phyloP scores from a whole-genome alignment of 1,284 basidiomycete species.

The Bondarzewia mesenterica region DNA sequence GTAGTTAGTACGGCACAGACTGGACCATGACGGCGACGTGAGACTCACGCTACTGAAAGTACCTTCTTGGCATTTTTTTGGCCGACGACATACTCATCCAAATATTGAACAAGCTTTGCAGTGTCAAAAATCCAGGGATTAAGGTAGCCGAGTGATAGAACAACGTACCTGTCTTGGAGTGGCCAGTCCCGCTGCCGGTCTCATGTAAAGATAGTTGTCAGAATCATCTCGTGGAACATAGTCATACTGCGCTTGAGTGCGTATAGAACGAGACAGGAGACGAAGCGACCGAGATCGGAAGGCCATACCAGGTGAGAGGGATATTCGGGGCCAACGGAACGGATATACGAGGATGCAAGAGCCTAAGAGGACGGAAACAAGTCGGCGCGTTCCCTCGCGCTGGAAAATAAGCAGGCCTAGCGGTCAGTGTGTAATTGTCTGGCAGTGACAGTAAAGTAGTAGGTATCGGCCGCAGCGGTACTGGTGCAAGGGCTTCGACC shows the following conservation, averaged over 20 bases:
- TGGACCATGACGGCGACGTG: neutral
- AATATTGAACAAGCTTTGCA: conserved; percentile 71
- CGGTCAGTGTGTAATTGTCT: no score
- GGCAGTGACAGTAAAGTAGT: no score
- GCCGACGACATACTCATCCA: conserved; percentile 88
- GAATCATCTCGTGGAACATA: conserved; percentile 25
- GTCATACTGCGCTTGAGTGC: conserved; percentile 38
- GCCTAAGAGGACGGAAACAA: no score
- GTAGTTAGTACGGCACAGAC: conserved; percentile 4
- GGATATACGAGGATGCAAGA: no score
- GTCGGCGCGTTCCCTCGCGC: no score
- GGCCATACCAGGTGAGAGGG: conserved; percentile 2
- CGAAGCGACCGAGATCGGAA: conserved; percentile 12
- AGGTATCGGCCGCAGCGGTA: no score
- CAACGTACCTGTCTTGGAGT: conserved; percentile 60
- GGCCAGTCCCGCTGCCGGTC: conserved; percentile 38
- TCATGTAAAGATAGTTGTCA: conserved; percentile 16
- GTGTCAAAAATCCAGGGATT: neutral
- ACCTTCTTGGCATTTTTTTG: conserved; percentile 91
- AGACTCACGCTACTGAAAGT: conserved; percentile 52
- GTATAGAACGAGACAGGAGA: conserved; percentile 22
- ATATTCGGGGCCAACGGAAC: no score
- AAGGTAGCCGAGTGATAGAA: conserved; percentile 5
- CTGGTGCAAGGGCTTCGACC: no score
- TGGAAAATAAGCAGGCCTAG: no score